phyloP scores from a whole-genome alignment of 106 monocot genomes.

The Amphibolis antarctica region DNA sequence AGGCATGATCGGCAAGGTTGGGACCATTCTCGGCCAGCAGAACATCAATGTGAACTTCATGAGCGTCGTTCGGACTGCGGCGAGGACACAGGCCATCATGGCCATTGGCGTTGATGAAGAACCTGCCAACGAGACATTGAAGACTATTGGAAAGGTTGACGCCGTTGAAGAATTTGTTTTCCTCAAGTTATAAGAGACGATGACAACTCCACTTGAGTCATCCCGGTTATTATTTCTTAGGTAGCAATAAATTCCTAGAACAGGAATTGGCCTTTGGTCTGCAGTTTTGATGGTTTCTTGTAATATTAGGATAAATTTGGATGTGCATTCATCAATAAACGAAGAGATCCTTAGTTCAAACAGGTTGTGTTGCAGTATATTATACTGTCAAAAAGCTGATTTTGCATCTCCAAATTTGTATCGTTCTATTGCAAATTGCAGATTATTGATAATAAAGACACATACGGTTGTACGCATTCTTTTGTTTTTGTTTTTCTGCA shows the following conservation, averaged over 20 bases:
- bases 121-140: constrained; percentile 13
- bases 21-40: constrained; percentile 7
- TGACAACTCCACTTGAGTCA: background rate
- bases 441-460: no score
- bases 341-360: no score
- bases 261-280: background rate
- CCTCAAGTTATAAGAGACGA: constrained; percentile 2
- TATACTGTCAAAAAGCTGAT: no score
- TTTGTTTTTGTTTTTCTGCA: no score
- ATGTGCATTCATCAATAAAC: no score
- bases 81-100: constrained; percentile 16
- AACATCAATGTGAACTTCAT: constrained; percentile 24
- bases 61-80: constrained; percentile 12
- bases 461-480: no score
- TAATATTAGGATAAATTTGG: no score
- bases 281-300: no score
- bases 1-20: constrained; percentile 15
- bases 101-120: constrained; percentile 21
- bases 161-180: constrained; percentile 20
- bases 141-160: constrained; percentile 12
- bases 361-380: no score
- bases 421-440: no score
- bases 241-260: background rate
- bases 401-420: no score
- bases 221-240: background rate